Evolutionary conservation across 2,329 filamentous ascomycete genomes (phyloP), one percentile per base, ranked within the genome.

Genomic region (Pochonia chlamydosporia): DNA sequence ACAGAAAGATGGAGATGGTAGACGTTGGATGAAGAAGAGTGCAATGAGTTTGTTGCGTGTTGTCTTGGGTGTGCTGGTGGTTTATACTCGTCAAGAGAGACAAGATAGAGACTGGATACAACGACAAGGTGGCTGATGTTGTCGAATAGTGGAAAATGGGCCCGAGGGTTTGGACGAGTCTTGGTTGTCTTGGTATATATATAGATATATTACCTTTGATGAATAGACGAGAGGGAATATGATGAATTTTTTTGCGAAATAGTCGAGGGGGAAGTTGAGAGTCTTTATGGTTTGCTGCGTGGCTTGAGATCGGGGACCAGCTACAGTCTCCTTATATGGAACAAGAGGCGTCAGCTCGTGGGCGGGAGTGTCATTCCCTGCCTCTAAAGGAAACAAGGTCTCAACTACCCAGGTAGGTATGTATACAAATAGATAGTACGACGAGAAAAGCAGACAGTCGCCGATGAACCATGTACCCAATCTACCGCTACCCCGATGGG

Each of bases 281-380:
- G 31, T 49, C 31, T 42, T 46, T 43, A 43, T 43, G 43, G 16
- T 35, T 46, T 35, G 43, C 16, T 24, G 39, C n/a, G 21, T 49
- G 37, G 31, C 43, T 39, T 24, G 13, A 13, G n/a, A 18, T 44
- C 25, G n/a, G 30, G n/a, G 23, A 44, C 14, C 20, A 30, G 39
- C 24, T 46, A 30, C 33, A 37, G 16, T 24, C 21, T 43, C 39
- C 23, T 46, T 16, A 25, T 33, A 33, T 45, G 28, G 39, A 16
- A 37, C 21, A 31, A 46, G 31, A 44, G 30, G 28, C 39, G 47
- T 46, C 43, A 49, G 47, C 47, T 37, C 31, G 30, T 31, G 30
- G n/a, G 39, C 18, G 37, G 47, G 33, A 21, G 20, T 24, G 47
- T 30, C 43, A 39, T 21, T 44, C 28, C 40, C 33, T 39, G 30